These are phyloP conservation scores for Solanum hybrid DNA, from an alignment of 305 asterid genomes.

Conservation along the genomic window DNA sequence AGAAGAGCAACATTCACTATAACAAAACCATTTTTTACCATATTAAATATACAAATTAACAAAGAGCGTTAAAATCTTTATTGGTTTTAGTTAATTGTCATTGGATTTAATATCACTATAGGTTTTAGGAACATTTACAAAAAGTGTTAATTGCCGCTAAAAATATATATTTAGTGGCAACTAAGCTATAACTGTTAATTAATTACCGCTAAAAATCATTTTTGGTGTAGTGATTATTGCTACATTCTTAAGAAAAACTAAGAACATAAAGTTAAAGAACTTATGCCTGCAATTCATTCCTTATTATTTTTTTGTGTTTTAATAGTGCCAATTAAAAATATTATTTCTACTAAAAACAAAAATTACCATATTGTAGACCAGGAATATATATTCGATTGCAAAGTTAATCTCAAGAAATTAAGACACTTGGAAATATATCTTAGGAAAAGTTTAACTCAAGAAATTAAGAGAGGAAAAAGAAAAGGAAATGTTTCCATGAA, in stretches of 20 bases:
- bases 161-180: no score
- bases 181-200: no score
- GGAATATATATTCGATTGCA: neutral
- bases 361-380: neutral
- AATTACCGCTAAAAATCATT: no score
- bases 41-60: no score
- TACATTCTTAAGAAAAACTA: neutral
- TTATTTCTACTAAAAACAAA: neutral
- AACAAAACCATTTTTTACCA: no score
- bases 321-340: neutral
- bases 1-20: neutral
- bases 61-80: no score
- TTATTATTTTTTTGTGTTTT: neutral
- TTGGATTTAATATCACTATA: no score
- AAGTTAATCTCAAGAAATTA: neutral
- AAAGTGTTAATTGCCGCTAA: no score
- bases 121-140: no score
- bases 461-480: neutral
- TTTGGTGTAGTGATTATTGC: neutral
- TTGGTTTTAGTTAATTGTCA: no score
- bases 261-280: neutral
- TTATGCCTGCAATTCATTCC: neutral
- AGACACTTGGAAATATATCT: no score
- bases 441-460: neutral
- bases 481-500: neutral